Evolutionary conservation across 805 yeast genomes (phyloP), one percentile per base, ranked within the genome.

Genomic region (Hanseniaspora nectarophila): DNA sequence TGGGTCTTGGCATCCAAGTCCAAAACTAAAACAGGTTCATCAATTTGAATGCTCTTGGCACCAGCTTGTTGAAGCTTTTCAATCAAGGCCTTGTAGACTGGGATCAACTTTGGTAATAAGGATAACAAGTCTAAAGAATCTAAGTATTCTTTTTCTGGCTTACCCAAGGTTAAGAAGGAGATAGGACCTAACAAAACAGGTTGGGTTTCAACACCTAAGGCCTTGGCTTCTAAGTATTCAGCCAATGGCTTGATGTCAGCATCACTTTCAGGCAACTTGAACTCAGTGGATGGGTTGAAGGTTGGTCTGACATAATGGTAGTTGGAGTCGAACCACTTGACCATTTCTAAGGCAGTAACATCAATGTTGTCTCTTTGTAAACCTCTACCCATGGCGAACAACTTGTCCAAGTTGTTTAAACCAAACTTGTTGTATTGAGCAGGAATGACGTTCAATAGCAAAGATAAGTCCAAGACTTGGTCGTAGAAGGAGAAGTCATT

Each of bases 361-460:
- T 92, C 98, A 63, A 92, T 95, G 61, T 95, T 95, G 63, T 82
- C 78, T 76, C 92, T 86, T 78, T 92, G 98, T 71, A 92, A 79
- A 82, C 98, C 98, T 81, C 98, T 88, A 74, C 97, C 98, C 97
- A 92, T 92, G 67, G 98, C 98, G 70, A 92, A 92, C 66, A 85
- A 74, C 58, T 87, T 85, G 73, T 92, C 98, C 62, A 92, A 77
- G 69, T 87, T 82, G 60, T 87, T 79, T 69, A 92, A 80, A 65
- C 82, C 80, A 74, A 76, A 86, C 78, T 92, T 84, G 73, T 90
- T 76, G 82, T 92, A 92, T 74, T 97, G 85, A 65, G 87, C 94
- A 69, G 98, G 98, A 69, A 92, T 78, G 62, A 82, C 97, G 68
- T 92, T 92, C 83, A 92, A 88, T 68, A 90, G 74, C 60, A 86